phyloP scores from a whole-genome alignment of 305 asterid genomes.

The Fraxinus platypoda region DNA sequence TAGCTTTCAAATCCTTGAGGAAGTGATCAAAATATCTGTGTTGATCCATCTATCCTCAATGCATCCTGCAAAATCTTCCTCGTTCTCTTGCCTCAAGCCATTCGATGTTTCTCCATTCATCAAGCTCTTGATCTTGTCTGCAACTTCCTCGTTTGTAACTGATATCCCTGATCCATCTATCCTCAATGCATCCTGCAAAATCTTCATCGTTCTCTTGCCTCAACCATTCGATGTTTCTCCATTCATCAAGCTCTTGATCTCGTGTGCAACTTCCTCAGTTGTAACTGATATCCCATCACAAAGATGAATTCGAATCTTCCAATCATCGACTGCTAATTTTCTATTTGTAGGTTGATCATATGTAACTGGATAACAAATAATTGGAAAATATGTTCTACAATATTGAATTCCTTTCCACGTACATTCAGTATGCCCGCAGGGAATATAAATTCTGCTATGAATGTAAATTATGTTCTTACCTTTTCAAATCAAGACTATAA shows the following conservation, averaged over 20 bases:
- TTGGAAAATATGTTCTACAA: constrained; percentile 52
- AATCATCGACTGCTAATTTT: constrained; percentile 62
- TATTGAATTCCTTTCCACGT: constrained; percentile 28
- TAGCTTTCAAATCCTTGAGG: constrained; percentile 35
- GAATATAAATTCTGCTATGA: neutral
- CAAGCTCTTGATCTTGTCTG: constrained; percentile 32
- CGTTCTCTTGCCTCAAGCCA: constrained; percentile 27
- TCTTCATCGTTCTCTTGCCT: constrained; percentile 30
- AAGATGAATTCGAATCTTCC: constrained; percentile 60
- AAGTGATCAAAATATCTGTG: constrained; percentile 40
- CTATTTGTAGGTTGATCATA: constrained; percentile 59
- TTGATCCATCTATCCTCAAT: constrained; percentile 41
- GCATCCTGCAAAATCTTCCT: constrained; percentile 37
- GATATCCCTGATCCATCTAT: constrained; percentile 50
- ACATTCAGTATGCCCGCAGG: neutral
- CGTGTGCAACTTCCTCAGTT: constrained; percentile 39
- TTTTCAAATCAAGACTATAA: neutral
- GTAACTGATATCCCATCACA: constrained; percentile 28
- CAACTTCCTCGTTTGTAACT: no score
- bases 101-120: constrained; percentile 33
- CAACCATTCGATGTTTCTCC: constrained; percentile 19
- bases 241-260: constrained; percentile 40
- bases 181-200: constrained; percentile 35
- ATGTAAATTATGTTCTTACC: neutral
- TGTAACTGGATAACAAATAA: constrained; percentile 43